A percentile compares a stretch with the other conserved stretches of the same genome.
phyloP scores from a whole-genome alignment of 306 rosid genomes.

The Prunus salicina region DNA sequence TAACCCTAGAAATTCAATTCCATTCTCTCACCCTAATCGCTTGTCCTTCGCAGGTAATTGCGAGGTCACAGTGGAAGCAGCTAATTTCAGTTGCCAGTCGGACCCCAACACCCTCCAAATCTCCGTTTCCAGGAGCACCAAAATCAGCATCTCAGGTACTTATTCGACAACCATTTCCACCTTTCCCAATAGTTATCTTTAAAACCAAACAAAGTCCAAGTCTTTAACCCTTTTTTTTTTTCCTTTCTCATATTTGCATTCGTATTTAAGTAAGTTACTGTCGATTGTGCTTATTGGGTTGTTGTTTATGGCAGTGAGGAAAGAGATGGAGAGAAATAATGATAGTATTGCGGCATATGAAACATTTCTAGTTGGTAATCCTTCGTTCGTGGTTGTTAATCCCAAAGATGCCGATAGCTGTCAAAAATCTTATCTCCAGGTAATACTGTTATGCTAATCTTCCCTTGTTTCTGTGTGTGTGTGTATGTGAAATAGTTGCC shows the following conservation, averaged over 20 bases:
- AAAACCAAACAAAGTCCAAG: background rate
- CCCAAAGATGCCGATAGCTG: constrained; percentile 54
- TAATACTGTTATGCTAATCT: constrained; percentile 7
- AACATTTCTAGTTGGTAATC: background rate
- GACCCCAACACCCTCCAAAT: constrained; percentile 40
- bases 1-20: constrained; percentile 21
- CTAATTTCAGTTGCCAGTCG: constrained; percentile 45
- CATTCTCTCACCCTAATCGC: background rate
- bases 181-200: background rate
- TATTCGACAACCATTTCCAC: background rate
- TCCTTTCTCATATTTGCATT: background rate
- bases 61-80: constrained; percentile 53
- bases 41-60: constrained; percentile 49
- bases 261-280: background rate
- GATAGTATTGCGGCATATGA: background rate
- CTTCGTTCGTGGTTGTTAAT: constrained; percentile 52
- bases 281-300: background rate
- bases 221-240: background rate
- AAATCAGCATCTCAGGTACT: constrained; percentile 51
- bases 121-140: constrained; percentile 44
- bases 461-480: background rate
- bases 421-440: constrained; percentile 66
- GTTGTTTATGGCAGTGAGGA: constrained; percentile 23
- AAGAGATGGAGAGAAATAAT: constrained; percentile 22
- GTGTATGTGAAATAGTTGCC: background rate